Evolutionary conservation across 2,329 filamentous ascomycete species (phyloP).

Genomic region (Colletotrichum caudatum): DNA sequence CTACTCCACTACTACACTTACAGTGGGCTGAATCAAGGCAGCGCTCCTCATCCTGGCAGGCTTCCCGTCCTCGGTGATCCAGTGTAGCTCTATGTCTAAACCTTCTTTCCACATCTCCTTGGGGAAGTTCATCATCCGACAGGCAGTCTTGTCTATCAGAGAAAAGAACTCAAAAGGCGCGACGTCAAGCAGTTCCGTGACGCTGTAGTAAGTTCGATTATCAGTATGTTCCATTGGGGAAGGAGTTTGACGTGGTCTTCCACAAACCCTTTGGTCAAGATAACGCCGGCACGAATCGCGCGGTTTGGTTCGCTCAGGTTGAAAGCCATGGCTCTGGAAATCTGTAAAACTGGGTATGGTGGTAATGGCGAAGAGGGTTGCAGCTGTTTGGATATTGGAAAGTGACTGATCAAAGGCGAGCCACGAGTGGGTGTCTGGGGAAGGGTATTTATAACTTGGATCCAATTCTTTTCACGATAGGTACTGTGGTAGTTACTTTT

Average conservation of each 20-base stretch:
- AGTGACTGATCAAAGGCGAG: background rate
- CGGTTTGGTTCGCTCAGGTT: conserved; percentile 46
- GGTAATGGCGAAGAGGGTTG: background rate
- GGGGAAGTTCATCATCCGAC: conserved; percentile 35
- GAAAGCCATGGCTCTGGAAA: conserved; percentile 27
- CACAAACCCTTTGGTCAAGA: conserved; percentile 47
- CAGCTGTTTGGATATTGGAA: too few species aligned
- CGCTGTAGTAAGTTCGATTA: conserved; percentile 40
- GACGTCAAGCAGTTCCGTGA: conserved; percentile 52
- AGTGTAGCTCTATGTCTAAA: conserved; percentile 50
- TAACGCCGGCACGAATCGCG: conserved; percentile 48
- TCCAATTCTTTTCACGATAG: background rate
- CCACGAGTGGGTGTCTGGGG: too few species aligned
- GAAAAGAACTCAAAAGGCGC: conserved; percentile 50
- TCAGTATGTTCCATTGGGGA: background rate
- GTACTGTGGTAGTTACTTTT: background rate
- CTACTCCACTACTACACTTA: conserved; percentile 31
- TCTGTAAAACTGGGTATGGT: background rate
- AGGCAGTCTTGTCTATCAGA: conserved; percentile 33
- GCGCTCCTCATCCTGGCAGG: conserved; percentile 45
- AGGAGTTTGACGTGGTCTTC: background rate
- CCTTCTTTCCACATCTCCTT: conserved; percentile 36
- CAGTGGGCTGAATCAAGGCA: conserved; percentile 49
- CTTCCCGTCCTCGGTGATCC: conserved; percentile 49
- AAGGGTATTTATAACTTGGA: background rate